These are phyloP conservation scores for Corynespora cassiicola DNA, from an alignment of 2,329 filamentous ascomycete species.

Conservation along the genomic window DNA sequence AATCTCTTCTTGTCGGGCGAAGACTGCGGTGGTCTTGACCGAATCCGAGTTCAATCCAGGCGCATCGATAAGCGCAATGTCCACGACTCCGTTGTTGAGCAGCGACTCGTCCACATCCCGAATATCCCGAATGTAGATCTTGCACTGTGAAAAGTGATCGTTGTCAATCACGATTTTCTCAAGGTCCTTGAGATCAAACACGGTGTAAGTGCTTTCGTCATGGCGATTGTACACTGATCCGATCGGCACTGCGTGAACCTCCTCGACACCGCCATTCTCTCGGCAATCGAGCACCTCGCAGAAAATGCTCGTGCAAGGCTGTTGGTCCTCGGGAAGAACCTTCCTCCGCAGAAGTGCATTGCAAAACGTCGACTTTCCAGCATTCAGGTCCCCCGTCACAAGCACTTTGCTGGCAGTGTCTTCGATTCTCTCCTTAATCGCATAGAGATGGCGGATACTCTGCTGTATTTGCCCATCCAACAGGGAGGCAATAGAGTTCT, in stretches of 20 bases:
- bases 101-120: slow-evolving; percentile 90
- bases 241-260: slow-evolving; percentile 93
- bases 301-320: slow-evolving; percentile 97
- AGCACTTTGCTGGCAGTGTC: slow-evolving; percentile 97
- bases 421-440: slow-evolving; percentile 90
- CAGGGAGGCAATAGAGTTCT: slow-evolving; percentile 85
- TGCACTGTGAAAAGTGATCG: slow-evolving; percentile 89
- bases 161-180: slow-evolving; percentile 92
- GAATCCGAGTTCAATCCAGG: slow-evolving; percentile 96
- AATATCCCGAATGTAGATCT: slow-evolving; percentile 92
- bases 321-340: slow-evolving; percentile 93
- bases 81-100: slow-evolving; percentile 95
- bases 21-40: slow-evolving; percentile 95
- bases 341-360: slow-evolving; percentile 95
- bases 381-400: slow-evolving; percentile 94
- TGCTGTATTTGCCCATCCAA: slow-evolving; percentile 94
- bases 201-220: slow-evolving; percentile 93
- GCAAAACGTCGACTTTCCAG: slow-evolving; percentile 98
- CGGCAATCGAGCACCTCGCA: slow-evolving; percentile 94
- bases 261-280: slow-evolving; percentile 89
- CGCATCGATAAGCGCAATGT: slow-evolving; percentile 96
- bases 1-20: slow-evolving; percentile 96
- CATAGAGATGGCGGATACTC: slow-evolving; percentile 87
- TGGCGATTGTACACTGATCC: slow-evolving; percentile 81
- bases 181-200: slow-evolving; percentile 77